Evolutionary conservation across 805 yeast species (phyloP), one percentile per base, ranked within the genome.

Genomic region (Jamesozyma gamospora): DNA sequence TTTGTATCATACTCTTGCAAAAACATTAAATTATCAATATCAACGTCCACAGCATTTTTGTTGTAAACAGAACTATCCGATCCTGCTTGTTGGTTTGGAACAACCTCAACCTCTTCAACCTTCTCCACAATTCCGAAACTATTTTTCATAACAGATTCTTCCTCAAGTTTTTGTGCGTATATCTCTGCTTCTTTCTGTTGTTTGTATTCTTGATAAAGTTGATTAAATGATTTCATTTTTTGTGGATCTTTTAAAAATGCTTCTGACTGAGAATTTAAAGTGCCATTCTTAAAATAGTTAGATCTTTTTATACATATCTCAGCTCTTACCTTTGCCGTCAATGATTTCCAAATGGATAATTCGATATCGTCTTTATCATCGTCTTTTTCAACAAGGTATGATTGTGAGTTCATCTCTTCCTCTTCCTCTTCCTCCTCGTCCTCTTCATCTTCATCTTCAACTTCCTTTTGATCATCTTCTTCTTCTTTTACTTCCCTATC

Each of bases 1-100:
- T 75, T 66, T 5, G 83, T 74, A 47, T 88, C 96, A 57, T 90
- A 92, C 56, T 92, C 97, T 25, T 83, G 68, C 34, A 84, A 60
- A 47, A 79, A 74, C 19, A 82, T 74, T 48, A 76, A 79, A 48
- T 77, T 81, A 28, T 61, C 62, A 35, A 67, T 67, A 36, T 75
- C 85, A 34, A 63, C 53, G 25, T 62, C 65, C 33, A 67, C 69
- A 33, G 64, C 62, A 35, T 62, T 53, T 26, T 65, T 68, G 30
- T 69, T 68, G 12, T 66, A 47, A n/a, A 46, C 41, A 4, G 48
- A 11, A 28, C 19, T 24, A 3, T 38, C 41, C 10, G 30, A 1
- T 4, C 28, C 32, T 13, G 18, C 36, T 17, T 19, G 37, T 35
- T 31, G 31, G 32, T 25, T 29, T 13, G 41, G 21, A 11, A 16